Base-by-base conservation (phyloP, 2,329 filamentous ascomycete species). In the Dactylonectria estremocensis region DNA sequence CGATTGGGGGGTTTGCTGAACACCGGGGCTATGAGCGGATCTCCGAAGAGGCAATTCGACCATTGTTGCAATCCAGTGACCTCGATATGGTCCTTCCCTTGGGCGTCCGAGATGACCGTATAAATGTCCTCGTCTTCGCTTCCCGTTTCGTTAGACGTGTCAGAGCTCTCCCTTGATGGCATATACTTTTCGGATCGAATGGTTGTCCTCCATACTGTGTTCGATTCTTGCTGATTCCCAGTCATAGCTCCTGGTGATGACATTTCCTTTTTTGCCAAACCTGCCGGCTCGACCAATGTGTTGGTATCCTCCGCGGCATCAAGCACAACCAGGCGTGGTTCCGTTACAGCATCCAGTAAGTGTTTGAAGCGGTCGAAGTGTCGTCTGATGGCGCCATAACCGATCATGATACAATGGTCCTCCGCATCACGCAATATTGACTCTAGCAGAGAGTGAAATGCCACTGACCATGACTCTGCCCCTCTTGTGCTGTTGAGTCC, bases 41-140 rank as follows among this genome's bases (percentile, higher is more conserved):
- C 89, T 11, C 89, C 89, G 69, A 91, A 91, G 11, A 90, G 71
- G 49, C 86, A 86, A 65, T 85, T 86, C 66, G 86, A 86, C 89
- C 89, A 91, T 77, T 89, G 87, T 35, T 82, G 82, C n/a, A 91
- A 75, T 0, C 88, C 88, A 0, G 82, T 86, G 14, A 90, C 75
- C 22, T 74, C 74, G 14, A 85, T 77, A 0, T 68, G 63, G 2
- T 13, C 60, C 10, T 64, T 65, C 28, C n/a, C 43, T 35, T 58
- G 43, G 9, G 53, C 45, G 1, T 68, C 64, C 18, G 55, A 16
- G 14, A 50, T 24, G 20, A 62, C 61, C 5, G 35, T 13, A 7
- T 50, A 57, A 20, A 67, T 58, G 14, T 54, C 64, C 35, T 45
- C 64, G 22, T 46, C 46, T 31, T 28, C 57, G 18, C 50, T 66